These are phyloP conservation scores for Crassisporium funariophilum DNA, from an alignment of 768 basidiomycete species.

Conservation along the genomic window DNA sequence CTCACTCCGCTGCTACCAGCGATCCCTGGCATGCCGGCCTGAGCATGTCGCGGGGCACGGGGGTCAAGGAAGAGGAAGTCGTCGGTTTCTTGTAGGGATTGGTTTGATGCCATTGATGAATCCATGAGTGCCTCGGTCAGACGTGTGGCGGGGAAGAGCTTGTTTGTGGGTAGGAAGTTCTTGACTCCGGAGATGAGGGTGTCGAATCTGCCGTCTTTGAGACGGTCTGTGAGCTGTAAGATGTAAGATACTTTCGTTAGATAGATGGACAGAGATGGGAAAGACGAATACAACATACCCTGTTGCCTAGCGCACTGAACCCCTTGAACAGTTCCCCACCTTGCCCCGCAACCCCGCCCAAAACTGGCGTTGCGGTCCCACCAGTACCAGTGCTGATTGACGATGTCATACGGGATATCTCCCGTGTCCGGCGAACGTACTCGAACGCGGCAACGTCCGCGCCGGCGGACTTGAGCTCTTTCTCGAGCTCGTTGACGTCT, in stretches of 20 bases:
- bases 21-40: conserved; percentile 56
- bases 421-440: conserved; percentile 88
- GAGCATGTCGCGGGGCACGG: conserved; percentile 64
- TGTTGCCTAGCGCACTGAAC: conserved; percentile 89
- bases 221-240: conserved; percentile 80
- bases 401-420: conserved; percentile 90
- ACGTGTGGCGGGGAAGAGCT: conserved; percentile 89
- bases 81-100: conserved; percentile 94
- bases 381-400: conserved; percentile 55
- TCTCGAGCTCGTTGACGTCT: conserved; percentile 85
- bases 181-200: conserved; percentile 97
- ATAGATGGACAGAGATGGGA: not conserved
- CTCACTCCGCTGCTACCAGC: conserved; percentile 44
- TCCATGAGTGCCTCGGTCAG: conserved; percentile 98
- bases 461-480: conserved; percentile 80
- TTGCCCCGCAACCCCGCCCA: conserved; percentile 60
- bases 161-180: conserved; percentile 94
- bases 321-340: conserved; percentile 92
- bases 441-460: conserved; percentile 85
- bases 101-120: conserved; percentile 89
- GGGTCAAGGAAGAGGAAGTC: conserved; percentile 96
- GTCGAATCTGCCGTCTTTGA: conserved; percentile 96
- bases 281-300: conserved; percentile 49
- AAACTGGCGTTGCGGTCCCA: conserved; percentile 65
- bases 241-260: not conserved